A percentile compares a stretch with the other conserved stretches of the same genome.
Conservation (phyloP, 148 eudicot species). For the Polygonum maritimum region DNA sequence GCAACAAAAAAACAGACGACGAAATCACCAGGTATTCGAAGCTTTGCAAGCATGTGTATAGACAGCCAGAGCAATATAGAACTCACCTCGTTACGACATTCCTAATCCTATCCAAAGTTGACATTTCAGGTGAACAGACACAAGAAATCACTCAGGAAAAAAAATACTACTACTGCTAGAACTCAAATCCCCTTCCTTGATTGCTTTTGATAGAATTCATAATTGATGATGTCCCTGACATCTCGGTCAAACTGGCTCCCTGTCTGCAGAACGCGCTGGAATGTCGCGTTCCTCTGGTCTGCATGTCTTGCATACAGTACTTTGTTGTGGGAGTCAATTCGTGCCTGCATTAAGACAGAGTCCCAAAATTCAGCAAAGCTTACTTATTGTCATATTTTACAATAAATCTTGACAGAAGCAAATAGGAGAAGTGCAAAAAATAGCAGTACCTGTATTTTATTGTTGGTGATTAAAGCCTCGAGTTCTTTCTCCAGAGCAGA, state of each 20-base stretch:
- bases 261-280: conserved; percentile 84
- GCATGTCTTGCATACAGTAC: conserved; percentile 85
- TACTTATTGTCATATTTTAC: too few species aligned
- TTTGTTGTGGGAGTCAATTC: conserved; percentile 96
- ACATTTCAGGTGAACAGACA: background rate
- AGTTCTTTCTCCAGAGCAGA: conserved; percentile 79
- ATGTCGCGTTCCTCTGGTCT: conserved; percentile 91
- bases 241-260: conserved; percentile 70
- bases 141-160: background rate
- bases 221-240: conserved; percentile 62
- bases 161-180: background rate
- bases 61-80: background rate
- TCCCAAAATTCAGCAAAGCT: too few species aligned
- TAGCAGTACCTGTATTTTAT: conserved; percentile 75
- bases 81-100: background rate
- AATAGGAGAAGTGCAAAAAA: background rate
- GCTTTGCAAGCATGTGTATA: conserved; percentile 3
- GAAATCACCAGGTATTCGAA: background rate
- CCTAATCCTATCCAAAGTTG: background rate
- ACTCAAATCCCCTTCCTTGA: conserved; percentile 26
- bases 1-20: background rate
- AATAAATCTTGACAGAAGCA: background rate
- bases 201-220: conserved; percentile 44
- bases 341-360: conserved; percentile 48
- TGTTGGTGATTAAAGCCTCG: conserved; percentile 67